phyloP scores from a whole-genome alignment of 139 green algal genomes.

The Trebouxia sp. region DNA sequence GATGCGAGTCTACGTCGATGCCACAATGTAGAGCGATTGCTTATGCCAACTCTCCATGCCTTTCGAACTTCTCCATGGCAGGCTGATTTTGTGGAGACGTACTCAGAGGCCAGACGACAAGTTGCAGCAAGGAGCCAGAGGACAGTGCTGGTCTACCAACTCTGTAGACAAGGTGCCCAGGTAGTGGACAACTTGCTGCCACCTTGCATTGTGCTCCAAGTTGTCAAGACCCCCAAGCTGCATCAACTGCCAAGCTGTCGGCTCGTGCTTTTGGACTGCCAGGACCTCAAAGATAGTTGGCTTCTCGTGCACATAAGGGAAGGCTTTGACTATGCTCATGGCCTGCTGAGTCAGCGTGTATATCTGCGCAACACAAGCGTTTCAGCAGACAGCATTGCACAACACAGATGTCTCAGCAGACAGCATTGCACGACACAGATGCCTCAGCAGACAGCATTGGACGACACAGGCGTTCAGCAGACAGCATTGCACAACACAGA shows the following conservation, averaged over 20 bases:
- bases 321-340: constrained; percentile 13
- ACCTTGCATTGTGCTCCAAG: neutral
- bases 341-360: neutral
- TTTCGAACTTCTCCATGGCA: too few relatives aligned
- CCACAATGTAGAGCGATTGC: too few relatives aligned
- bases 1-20: too few relatives aligned
- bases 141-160: too few relatives aligned
- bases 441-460: neutral
- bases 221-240: neutral
- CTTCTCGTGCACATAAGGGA: neutral
- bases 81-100: too few relatives aligned
- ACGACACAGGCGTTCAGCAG: neutral
- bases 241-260: neutral
- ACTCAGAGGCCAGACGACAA: too few relatives aligned
- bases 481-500: neutral
- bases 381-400: neutral
- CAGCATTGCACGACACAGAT: neutral
- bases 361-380: constrained; percentile 1
- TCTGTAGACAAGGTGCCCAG: too few relatives aligned
- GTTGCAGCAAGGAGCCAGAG: too few relatives aligned
- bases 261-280: neutral
- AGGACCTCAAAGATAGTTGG: neutral
- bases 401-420: too few relatives aligned
- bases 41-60: too few relatives aligned
- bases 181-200: neutral